A percentile compares a stretch with the other conserved stretches of the same genome.
Evolutionary conservation across 345 rosid species (phyloP).

Genomic region (Citropsis articulata): DNA sequence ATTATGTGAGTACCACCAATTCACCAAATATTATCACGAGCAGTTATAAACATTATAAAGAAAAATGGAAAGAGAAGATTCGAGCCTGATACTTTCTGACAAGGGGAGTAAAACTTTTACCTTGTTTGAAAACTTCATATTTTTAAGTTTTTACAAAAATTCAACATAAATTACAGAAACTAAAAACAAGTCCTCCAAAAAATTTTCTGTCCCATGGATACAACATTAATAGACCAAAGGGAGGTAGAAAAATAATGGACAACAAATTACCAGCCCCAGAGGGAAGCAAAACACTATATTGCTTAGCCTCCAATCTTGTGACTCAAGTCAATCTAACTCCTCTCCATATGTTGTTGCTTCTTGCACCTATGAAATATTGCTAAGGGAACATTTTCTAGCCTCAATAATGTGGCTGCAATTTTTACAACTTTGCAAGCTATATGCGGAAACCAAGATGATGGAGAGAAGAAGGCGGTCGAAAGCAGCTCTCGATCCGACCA

Average conservation of each 20-base stretch:
- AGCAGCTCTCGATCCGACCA: conserved; percentile 24
- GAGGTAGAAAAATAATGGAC: conserved; percentile 28
- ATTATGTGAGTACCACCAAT: not conserved
- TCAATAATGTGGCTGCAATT: conserved; percentile 25
- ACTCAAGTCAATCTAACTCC: conserved; percentile 22
- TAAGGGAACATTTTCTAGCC: conserved; percentile 19
- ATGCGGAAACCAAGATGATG: conserved; percentile 20
- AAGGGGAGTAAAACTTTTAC: not conserved
- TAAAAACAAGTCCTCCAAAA: conserved; percentile 25
- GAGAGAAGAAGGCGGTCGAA: conserved; percentile 27
- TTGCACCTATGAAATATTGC: conserved; percentile 19
- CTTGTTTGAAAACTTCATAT: conserved; percentile 10
- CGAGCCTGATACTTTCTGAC: not conserved
- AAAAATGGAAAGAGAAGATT: not conserved
- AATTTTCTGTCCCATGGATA: conserved; percentile 17
- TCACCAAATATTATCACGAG: too few species aligned
- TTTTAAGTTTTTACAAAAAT: conserved; percentile 21
- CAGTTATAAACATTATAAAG: too few species aligned
- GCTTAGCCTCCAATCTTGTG: conserved; percentile 33
- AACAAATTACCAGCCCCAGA: conserved; percentile 25
- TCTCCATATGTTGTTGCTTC: conserved; percentile 20
- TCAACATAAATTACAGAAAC: conserved; percentile 16
- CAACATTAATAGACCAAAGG: conserved; percentile 27
- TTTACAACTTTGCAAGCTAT: conserved; percentile 34
- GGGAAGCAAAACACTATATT: conserved; percentile 30